A percentile compares a stretch with the other conserved stretches of the same genome.
Evolutionary conservation across 495 filamentous ascomycete genomes (phyloP).

Genomic region (Aspergillus hancockii): DNA sequence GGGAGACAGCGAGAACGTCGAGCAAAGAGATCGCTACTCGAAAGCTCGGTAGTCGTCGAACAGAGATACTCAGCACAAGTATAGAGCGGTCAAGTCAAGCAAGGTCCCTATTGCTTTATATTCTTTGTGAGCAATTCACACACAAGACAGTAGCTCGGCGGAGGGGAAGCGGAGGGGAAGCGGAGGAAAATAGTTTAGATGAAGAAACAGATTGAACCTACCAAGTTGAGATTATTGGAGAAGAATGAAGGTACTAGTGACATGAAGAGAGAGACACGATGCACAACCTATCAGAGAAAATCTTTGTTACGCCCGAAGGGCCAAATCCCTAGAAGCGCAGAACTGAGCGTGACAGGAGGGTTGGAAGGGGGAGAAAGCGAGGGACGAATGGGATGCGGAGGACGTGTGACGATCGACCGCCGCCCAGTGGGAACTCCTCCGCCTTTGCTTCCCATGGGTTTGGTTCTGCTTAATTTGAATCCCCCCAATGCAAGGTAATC

Average conservation of each 20-base stretch:
- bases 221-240: not conserved
- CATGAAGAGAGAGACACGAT: not conserved
- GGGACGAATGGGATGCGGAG: conserved; percentile 1
- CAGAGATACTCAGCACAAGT: not conserved
- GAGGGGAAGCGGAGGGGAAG: conserved; percentile 2
- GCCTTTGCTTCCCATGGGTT: not conserved
- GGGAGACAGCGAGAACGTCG: conserved; percentile 3
- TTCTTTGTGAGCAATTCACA: conserved; percentile 3
- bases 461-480: conserved; percentile 1
- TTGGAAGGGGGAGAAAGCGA: not conserved
- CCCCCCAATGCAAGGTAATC: not conserved
- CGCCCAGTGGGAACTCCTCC: conserved; percentile 2
- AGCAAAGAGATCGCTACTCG: not conserved
- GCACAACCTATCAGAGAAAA: not conserved
- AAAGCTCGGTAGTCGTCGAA: not conserved
- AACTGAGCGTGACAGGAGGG: not conserved
- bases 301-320: not conserved
- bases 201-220: conserved; percentile 7
- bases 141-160: not conserved
- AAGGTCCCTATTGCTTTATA: conserved; percentile 1
- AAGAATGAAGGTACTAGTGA: conserved; percentile 5
- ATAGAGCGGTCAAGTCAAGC: not conserved
- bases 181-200: not conserved
- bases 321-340: not conserved
- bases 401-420: not conserved